Conservation (phyloP, 176 grass and related monocot species). For the Oryza coarctata region DNA sequence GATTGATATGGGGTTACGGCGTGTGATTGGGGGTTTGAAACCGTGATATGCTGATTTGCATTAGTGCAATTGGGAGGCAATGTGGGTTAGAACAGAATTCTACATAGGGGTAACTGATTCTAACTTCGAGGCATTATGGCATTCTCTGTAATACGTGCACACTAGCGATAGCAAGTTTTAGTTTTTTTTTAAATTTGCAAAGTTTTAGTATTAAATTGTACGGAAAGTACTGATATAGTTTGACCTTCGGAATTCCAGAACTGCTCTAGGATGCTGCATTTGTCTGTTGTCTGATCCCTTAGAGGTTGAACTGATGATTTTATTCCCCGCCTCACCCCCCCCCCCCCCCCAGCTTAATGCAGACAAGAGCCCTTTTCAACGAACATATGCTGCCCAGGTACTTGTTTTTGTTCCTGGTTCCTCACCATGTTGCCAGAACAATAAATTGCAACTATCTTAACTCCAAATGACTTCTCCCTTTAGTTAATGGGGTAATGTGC, state of each 20-base stretch:
- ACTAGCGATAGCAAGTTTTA: neutral
- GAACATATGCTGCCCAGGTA: slow-evolving; percentile 86
- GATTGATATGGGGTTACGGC: neutral
- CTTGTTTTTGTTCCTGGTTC: slow-evolving; percentile 13
- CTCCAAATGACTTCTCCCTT: neutral
- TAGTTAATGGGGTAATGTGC: slow-evolving; percentile 1
- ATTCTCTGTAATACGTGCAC: neutral
- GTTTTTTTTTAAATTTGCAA: too few species aligned
- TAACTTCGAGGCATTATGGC: neutral
- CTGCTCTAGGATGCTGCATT: neutral
- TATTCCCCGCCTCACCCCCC: too few species aligned
- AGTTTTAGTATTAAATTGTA: too few species aligned
- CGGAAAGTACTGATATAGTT: neutral
- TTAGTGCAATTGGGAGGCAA: neutral
- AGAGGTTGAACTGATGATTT: slow-evolving; percentile 19
- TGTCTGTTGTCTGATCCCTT: neutral
- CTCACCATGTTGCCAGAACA: slow-evolving; percentile 2
- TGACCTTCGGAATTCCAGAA: neutral
- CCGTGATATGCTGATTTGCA: neutral
- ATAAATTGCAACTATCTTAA: neutral
- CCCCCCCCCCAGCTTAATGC: slow-evolving; percentile 89
- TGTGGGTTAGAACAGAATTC: neutral
- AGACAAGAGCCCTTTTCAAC: slow-evolving; percentile 96
- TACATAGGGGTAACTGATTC: neutral
- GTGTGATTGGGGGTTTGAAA: neutral